Percentiles rank a stretch among this genome's conserved stretches.
Evolutionary conservation across 805 yeast genomes (phyloP).

Genomic region (Starmerella sirachaensis): DNA sequence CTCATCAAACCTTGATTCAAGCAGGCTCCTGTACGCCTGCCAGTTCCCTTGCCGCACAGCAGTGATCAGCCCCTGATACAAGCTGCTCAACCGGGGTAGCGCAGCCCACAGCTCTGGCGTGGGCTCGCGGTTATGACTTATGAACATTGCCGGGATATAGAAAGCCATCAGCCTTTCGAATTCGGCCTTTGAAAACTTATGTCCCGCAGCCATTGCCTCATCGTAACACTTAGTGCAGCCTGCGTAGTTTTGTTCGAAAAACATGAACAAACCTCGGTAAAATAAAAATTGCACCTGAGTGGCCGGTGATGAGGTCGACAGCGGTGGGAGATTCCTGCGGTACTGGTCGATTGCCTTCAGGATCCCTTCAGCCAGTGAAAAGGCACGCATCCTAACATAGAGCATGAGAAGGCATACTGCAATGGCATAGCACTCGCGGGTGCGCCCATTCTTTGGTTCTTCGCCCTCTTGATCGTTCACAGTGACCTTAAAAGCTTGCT

Average conservation of each 20-base stretch:
- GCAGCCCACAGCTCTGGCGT: constrained; percentile 10
- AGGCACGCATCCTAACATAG: constrained; percentile 19
- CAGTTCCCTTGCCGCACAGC: constrained; percentile 15
- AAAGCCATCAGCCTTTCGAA: constrained; percentile 16
- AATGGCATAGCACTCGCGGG: constrained; percentile 14
- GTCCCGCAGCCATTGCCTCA: constrained; percentile 6
- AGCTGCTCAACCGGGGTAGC: constrained; percentile 11
- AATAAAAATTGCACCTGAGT: constrained; percentile 15
- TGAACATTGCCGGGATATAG: constrained; percentile 16
- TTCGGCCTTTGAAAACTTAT: constrained; percentile 2
- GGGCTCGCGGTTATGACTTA: constrained; percentile 12
- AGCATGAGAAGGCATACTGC: constrained; percentile 16
- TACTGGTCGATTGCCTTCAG: constrained; percentile 16
- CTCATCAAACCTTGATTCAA: constrained; percentile 6
- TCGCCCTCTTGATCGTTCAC: constrained; percentile 15
- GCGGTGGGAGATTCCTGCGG: constrained; percentile 12
- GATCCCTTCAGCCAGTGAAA: constrained; percentile 21
- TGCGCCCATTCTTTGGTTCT: constrained; percentile 15
- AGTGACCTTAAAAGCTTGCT: constrained; percentile 16
- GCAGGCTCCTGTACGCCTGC: background rate
- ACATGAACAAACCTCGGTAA: constrained; percentile 18
- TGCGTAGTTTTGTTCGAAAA: constrained; percentile 15
- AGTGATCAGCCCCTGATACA: constrained; percentile 13
- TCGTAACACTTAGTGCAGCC: constrained; percentile 10
- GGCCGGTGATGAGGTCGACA: constrained; percentile 7